Evolutionary conservation across 345 rosid genomes (phyloP), one percentile per base, ranked within the genome.

Genomic region (Raphanus raphanistrum): DNA sequence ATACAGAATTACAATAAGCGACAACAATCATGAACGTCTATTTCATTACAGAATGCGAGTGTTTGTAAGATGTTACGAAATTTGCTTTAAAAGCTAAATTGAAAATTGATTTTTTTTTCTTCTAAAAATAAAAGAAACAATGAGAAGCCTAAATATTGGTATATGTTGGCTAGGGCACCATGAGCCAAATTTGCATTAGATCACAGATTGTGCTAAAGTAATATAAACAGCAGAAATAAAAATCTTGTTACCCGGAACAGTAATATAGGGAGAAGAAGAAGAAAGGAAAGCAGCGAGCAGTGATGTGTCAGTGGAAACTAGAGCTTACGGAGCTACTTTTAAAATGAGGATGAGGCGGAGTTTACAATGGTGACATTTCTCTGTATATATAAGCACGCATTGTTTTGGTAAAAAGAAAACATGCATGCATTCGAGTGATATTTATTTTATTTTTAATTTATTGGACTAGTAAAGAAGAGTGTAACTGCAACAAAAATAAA

Each of bases 341-440:
- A 63, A 68, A 55, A 25, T 68, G 68, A 31, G 74, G 68, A 54
- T 70, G 68, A 62, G 75, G 59, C 82, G 82, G 82, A 80, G 82
- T 57, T 70, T 43, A 75, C 82, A 64, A 80, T 74, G 79, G 66
- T 15, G 54, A 27, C 21, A 32, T 63, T 36, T 65, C 43, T 65
- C 12, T 52, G 28, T 67, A 38, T 75, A 62, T 63, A 62, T 71
- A 50, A 50, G 55, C 55, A 50, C n/a, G 55, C 55, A 50, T n/a
- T 41, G 2, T 45, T 45, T 13, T 45, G 52, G 16, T 45, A 45
- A 13, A 45, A 45, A 13, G 11, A 45, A 45, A 13, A 45, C 15
- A 54, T 59, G 60, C 74, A 74, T 74, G 79, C 79, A 79, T 63
- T 65, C 33, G 21, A 79, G 33, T 79, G 26, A 57, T 55, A 33